Evolutionary conservation across 129 eudicot genomes (phyloP), one percentile per base, ranked within the genome.

Genomic region (Silybum marianum): DNA sequence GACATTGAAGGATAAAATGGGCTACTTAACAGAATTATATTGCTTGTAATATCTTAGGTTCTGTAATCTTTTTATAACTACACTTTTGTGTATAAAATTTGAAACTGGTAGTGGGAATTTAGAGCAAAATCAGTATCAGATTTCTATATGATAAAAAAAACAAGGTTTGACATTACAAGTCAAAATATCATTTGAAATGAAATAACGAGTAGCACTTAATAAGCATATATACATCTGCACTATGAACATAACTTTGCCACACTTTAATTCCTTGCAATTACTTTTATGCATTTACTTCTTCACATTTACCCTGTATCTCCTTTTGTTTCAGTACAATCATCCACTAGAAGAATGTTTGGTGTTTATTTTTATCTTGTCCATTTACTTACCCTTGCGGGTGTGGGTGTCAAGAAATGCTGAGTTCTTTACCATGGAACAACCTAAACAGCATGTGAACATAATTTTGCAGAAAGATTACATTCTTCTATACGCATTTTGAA

Each of bases 391-490:
- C 44, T 39, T 39, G 44, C 44, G 48, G 48, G 48, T 40, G 13
- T 9, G 48, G 10, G 48, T 40, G 26, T 24, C 36, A 67, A 67
- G 6, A 68, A 19, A 68, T 69, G 38, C 6, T 28, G 73, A 69
- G 38, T 30, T 70, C 46, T 32, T 16, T 38, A 70, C 46, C 11
- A 13, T 30, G 46, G 46, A 70, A 30, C 44, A 30, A 69, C 18
- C n/a, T 69, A 69, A 69, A 69, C 7, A 70, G 14, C 24, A 70
- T 70, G 21, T 14, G 12, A 34, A 14, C 48, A 71, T 71, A 71
- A 34, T 2, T 70, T 32, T 30, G 74, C 74, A 70, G 46, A 70
- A 70, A 70, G 30, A 74, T 42, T 13, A 22, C 71, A 42, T 75
- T 65, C 10, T 39, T 26, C 36, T 9, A 60, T 38, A 36, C 40